Evolutionary conservation across 805 yeast genomes (phyloP).

Genomic region (Teunomyces stri): DNA sequence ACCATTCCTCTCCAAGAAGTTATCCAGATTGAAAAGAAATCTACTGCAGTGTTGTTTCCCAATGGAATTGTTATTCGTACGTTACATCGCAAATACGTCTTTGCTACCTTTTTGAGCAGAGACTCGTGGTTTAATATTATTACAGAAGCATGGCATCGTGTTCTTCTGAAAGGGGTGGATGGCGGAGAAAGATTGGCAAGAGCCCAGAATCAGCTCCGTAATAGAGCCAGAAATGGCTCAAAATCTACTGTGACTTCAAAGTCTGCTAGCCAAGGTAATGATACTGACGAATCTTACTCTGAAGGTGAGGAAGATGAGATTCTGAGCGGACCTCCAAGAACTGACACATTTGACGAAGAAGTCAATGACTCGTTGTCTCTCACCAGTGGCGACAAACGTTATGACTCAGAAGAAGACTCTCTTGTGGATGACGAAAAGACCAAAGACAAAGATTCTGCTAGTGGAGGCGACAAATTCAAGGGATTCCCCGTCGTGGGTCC

Average conservation of each 20-base stretch:
- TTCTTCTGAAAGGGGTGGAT: slow-evolving; percentile 23
- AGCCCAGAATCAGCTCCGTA: not conserved
- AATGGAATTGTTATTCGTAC: slow-evolving; percentile 81
- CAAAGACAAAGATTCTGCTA: not conserved
- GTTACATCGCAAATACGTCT: slow-evolving; percentile 60
- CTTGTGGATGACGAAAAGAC: slow-evolving; percentile 1
- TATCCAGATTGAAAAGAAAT: slow-evolving; percentile 68
- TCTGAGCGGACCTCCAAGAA: not conserved
- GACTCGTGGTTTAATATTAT: slow-evolving; percentile 74
- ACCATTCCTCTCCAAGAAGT: slow-evolving; percentile 72
- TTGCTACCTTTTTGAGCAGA: slow-evolving; percentile 84
- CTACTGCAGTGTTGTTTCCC: slow-evolving; percentile 87
- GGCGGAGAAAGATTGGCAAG: slow-evolving; percentile 5
- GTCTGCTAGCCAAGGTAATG: slow-evolving; percentile 14
- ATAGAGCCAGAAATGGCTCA: slow-evolving; percentile 8
- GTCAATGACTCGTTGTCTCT: not conserved
- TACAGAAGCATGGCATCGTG: slow-evolving; percentile 64
- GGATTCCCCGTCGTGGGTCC: slow-evolving; percentile 61
- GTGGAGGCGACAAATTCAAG: slow-evolving; percentile 28
- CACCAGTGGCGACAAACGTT: not conserved
- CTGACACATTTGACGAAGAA: not conserved
- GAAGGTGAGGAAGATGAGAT: slow-evolving; percentile 2
- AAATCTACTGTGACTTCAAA: slow-evolving; percentile 7
- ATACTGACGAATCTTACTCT: slow-evolving; percentile 13
- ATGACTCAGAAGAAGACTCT: not conserved